Evolutionary conservation across 768 basidiomycete genomes (phyloP).

Genomic region (Hericium alpestre): DNA sequence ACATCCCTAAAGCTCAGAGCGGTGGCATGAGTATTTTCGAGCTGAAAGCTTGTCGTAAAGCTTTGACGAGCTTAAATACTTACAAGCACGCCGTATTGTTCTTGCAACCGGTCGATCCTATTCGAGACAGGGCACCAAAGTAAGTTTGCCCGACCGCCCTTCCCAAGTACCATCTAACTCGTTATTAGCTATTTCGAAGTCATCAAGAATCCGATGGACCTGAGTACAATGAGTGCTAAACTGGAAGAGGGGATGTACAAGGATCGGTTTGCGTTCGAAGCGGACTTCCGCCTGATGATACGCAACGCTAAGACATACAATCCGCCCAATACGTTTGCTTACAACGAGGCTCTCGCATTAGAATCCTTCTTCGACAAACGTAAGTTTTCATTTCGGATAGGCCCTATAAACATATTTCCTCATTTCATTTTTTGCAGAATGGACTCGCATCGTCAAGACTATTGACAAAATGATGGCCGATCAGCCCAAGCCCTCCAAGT

Average conservation of each 20-base stretch:
- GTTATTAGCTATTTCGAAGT: conserved; percentile 74
- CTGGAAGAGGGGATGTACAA: conserved; percentile 79
- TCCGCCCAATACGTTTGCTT: conserved; percentile 53
- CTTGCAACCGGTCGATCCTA: conserved; percentile 89
- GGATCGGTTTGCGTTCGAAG: conserved; percentile 71
- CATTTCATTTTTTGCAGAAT: conserved; percentile 39
- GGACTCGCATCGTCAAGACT: conserved; percentile 80
- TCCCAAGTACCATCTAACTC: conserved; percentile 2
- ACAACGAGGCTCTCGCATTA: conserved; percentile 64
- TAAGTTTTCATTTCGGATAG: conserved; percentile 28
- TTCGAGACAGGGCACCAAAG: conserved; percentile 84
- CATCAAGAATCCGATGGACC: conserved; percentile 91
- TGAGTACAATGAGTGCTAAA: conserved; percentile 81
- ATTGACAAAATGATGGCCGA: conserved; percentile 47
- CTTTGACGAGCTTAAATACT: conserved; percentile 66
- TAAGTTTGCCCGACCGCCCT: conserved; percentile 26
- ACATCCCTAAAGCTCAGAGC: conserved; percentile 59
- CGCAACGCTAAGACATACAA: conserved; percentile 85
- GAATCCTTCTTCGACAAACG: conserved; percentile 82
- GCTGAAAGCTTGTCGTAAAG: conserved; percentile 61
- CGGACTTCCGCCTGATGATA: conserved; percentile 84
- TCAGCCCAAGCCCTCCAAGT: conserved; percentile 15
- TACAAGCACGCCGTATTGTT: conserved; percentile 72
- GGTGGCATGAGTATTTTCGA: conserved; percentile 73
- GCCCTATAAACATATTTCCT: not conserved